phyloP scores from a whole-genome alignment of 257 asterid species.

The Nicotiana sylvestris region DNA sequence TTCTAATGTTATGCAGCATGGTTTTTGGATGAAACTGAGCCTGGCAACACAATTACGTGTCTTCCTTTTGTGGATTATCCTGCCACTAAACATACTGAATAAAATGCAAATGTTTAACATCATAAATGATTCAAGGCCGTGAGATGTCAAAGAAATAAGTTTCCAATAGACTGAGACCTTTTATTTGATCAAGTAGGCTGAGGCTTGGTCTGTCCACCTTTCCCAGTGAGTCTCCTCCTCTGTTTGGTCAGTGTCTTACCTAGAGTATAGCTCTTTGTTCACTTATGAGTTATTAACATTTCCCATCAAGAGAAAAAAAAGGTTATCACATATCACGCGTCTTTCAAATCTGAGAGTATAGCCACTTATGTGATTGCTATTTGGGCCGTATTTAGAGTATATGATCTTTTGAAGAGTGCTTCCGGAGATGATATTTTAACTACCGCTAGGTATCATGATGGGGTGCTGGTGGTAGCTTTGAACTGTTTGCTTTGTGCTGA shows the following conservation, averaged over 20 bases:
- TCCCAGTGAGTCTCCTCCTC: not conserved
- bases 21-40: conserved; percentile 1
- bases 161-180: not conserved
- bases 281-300: not conserved
- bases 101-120: not conserved
- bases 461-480: not conserved
- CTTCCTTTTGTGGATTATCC: not conserved
- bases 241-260: not conserved
- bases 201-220: not conserved
- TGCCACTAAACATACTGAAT: not conserved
- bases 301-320: not conserved
- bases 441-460: not conserved
- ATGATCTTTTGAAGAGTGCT: not conserved
- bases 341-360: not conserved
- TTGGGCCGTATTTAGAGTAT: not conserved
- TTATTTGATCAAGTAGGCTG: not conserved
- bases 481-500: not conserved
- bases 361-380: not conserved
- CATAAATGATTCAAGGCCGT: not conserved
- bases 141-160: not conserved
- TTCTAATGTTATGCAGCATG: not conserved
- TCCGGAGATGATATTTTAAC: not conserved
- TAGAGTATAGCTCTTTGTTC: not conserved
- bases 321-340: not conserved
- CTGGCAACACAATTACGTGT: not conserved